Percentiles rank a stretch among this genome's conserved stretches.
These are phyloP conservation scores for Podospora pseudocomata DNA, from an alignment of 495 filamentous ascomycete genomes.

Conservation along the genomic window DNA sequence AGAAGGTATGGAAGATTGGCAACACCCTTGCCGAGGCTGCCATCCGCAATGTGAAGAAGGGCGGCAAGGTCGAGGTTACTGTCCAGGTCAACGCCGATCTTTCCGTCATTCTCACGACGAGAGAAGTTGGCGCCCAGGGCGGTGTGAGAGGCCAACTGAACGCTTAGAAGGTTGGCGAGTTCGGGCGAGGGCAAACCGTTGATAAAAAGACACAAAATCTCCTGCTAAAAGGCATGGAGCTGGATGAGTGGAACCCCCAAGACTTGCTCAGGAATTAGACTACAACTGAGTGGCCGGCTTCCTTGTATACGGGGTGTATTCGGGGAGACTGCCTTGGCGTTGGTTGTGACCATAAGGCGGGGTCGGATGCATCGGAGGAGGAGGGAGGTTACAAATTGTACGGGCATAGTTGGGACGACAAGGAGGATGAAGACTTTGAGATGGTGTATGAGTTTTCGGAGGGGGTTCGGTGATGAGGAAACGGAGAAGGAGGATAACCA, in stretches of 20 bases:
- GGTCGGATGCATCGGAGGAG: neutral
- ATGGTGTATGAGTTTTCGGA: neutral
- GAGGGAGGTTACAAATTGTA: neutral
- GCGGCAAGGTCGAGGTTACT: conserved; percentile 86
- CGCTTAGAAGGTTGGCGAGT: neutral
- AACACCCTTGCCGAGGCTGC: conserved; percentile 81
- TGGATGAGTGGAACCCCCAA: neutral
- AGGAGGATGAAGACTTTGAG: neutral
- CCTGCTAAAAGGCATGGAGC: neutral
- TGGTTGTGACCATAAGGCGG: neutral
- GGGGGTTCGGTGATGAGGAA: neutral
- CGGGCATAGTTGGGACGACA: neutral
- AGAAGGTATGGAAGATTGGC: conserved; percentile 90
- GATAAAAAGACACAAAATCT: neutral
- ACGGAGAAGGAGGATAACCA: neutral
- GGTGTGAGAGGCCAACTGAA: conserved; percentile 63
- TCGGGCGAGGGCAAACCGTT: neutral
- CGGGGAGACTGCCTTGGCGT: neutral
- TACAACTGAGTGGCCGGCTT: neutral
- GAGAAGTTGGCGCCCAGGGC: conserved; percentile 81
- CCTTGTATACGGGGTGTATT: neutral
- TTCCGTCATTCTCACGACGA: conserved; percentile 68
- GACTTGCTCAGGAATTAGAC: neutral
- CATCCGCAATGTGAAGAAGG: conserved; percentile 78
- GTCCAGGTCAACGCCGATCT: conserved; percentile 80